These are phyloP conservation scores for Ilex aquifolium DNA, from an alignment of 257 asterid genomes.

Conservation along the genomic window DNA sequence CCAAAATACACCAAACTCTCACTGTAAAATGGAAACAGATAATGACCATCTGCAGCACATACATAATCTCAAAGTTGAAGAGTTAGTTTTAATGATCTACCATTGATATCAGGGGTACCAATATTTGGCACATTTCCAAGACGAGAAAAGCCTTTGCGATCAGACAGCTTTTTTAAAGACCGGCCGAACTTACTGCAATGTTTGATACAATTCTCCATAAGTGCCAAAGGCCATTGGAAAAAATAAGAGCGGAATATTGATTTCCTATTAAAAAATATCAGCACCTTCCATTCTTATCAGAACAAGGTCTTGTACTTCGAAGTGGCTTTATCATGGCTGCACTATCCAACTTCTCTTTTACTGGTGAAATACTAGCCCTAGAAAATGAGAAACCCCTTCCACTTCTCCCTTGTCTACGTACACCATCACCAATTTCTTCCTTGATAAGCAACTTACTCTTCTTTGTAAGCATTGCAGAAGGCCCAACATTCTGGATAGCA, in stretches of 20 bases:
- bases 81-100: slow-evolving; percentile 27
- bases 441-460: slow-evolving; percentile 56
- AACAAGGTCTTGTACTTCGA: slow-evolving; percentile 53
- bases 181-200: slow-evolving; percentile 87
- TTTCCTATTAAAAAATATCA: slow-evolving; percentile 14
- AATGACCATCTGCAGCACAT: background rate
- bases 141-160: slow-evolving; percentile 89
- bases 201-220: slow-evolving; percentile 16
- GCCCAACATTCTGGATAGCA: slow-evolving; percentile 49
- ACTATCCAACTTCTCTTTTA: slow-evolving; percentile 63
- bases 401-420: slow-evolving; percentile 87
- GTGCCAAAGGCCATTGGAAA: slow-evolving; percentile 8
- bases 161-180: slow-evolving; percentile 76
- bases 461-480: slow-evolving; percentile 43
- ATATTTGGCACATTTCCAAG: slow-evolving; percentile 60
- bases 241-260: slow-evolving; percentile 4
- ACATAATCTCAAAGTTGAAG: too few species aligned
- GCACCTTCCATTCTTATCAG: slow-evolving; percentile 90
- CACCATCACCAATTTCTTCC: slow-evolving; percentile 78
- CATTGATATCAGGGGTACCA: slow-evolving; percentile 88
- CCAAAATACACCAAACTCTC: background rate
- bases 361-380: slow-evolving; percentile 78
- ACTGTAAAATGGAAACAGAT: background rate
- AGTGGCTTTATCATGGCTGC: slow-evolving; percentile 56
- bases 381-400: slow-evolving; percentile 81